phyloP scores from a whole-genome alignment of 164 flowering plant species.

The Berberis thunbergii region DNA sequence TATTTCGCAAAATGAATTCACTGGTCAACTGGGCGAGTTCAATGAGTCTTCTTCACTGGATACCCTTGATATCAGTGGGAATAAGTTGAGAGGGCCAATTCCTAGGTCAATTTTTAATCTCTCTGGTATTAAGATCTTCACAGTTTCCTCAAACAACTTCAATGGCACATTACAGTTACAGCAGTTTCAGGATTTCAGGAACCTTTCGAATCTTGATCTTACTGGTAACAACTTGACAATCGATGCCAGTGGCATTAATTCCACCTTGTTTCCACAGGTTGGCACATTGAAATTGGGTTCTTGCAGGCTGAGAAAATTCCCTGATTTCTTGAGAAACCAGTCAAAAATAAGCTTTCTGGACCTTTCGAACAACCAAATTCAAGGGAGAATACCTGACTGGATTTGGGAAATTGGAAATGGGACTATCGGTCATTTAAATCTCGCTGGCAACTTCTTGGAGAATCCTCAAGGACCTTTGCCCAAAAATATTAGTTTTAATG shows the following conservation, averaged over 20 bases:
- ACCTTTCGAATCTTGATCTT: constrained; percentile 27
- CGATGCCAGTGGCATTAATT: not conserved
- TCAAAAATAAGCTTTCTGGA: constrained; percentile 18
- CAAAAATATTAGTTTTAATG: not conserved
- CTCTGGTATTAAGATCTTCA: constrained; percentile 2
- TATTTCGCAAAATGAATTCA: constrained; percentile 24
- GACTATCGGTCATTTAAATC: constrained; percentile 16
- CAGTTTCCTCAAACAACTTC: constrained; percentile 30
- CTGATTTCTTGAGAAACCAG: constrained; percentile 26
- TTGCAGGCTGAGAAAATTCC: constrained; percentile 22
- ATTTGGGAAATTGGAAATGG: constrained; percentile 15
- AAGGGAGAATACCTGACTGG: constrained; percentile 38
- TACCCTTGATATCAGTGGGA: constrained; percentile 16
- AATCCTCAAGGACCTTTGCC: not conserved
- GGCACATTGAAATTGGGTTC: constrained; percentile 23
- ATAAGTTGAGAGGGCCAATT: constrained; percentile 26
- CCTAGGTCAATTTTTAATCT: constrained; percentile 23
- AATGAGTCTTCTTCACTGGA: constrained; percentile 10
- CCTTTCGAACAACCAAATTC: constrained; percentile 38
- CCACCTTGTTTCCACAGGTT: constrained; percentile 15
- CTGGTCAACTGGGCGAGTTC: constrained; percentile 18
- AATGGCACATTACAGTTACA: constrained; percentile 16
- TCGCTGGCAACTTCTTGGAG: not conserved
- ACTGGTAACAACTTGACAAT: constrained; percentile 20
- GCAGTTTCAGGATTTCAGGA: no score